Evolutionary conservation across 805 yeast genomes (phyloP), one percentile per base, ranked within the genome.

Genomic region (Grigorovia transvaalensis): DNA sequence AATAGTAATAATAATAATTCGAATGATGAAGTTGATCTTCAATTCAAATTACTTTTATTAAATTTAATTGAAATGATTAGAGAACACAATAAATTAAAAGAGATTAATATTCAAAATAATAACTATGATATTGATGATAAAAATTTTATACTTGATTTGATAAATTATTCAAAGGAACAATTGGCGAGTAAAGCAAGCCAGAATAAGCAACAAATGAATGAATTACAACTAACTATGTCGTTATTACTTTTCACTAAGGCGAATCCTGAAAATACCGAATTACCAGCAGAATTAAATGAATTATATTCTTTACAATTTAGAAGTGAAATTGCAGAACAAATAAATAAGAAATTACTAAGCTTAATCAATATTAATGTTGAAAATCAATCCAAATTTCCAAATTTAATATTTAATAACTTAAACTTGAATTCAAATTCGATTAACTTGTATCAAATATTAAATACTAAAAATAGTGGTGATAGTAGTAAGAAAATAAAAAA

Each of bases 161-260:
- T 85, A 19, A 62, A 69, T 9, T 84, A 84, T 66, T 82, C 85
- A 9, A 74, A 81, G 54, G 77, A 75, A 19, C 82, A 82, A 59
- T 65, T 86, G 55, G 78, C 87, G 5, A 72, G 73, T 55, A 79
- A 83, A 53, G 84, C 82, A 0, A 73, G 84, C 2, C 74, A 77
- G 49, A 81, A 82, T 47, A 71, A 71, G 56, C 72, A 72, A 52
- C 79, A 84, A 54, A 74, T 88, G 67, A 77, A 78, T 51, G 91
- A 87, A 56, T 69, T 89, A 54, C 96, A 90, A 63, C 71, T 82
- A 45, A 82, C 95, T 2, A 86, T 89, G 93, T 88, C 95, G 20
- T 71, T 89, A 54, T 69, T 89, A 41, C 79, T 80, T 42, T 76
- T 75, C 55, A 75, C 79, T 1, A 38, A 58, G 15, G 38, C 50